These are phyloP conservation scores for Globisporangium recalcitrans DNA, from an alignment of 352 stramenopile genomes.

Conservation along the genomic window DNA sequence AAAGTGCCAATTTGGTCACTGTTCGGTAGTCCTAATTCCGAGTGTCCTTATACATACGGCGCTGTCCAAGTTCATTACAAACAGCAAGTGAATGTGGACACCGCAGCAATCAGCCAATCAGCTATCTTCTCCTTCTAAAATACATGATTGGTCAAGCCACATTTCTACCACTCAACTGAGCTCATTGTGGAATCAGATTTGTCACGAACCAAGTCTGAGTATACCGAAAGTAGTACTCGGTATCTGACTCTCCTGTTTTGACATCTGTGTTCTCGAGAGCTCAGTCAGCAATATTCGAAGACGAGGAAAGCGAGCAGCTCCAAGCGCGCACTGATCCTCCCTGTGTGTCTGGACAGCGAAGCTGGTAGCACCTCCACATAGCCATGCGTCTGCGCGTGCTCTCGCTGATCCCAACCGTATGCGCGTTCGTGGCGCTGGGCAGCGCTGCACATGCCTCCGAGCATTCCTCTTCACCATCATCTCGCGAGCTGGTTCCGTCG, in stretches of 20 bases:
- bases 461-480: not conserved
- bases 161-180: too few species aligned
- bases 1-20: too few species aligned
- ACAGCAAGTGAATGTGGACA: not conserved
- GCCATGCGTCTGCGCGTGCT: not conserved
- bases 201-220: too few species aligned
- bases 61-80: not conserved
- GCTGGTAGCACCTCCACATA: not conserved
- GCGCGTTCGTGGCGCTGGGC: not conserved
- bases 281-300: constrained; percentile 2
- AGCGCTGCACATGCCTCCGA: not conserved
- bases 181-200: too few species aligned
- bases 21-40: too few species aligned
- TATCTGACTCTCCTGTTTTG: too few species aligned
- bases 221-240: too few species aligned
- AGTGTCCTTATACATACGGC: too few species aligned
- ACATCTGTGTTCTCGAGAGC: too few species aligned
- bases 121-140: too few species aligned
- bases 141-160: too few species aligned
- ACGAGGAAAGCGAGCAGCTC: not conserved
- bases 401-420: not conserved
- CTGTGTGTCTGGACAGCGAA: not conserved
- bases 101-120: too few species aligned
- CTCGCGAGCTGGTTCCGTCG: not conserved
- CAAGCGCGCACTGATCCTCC: not conserved